A percentile compares a stretch with the other conserved stretches of the same genome.
Conservation (phyloP, 108 stramenopile species). For the Cyclotella kingstonii region DNA sequence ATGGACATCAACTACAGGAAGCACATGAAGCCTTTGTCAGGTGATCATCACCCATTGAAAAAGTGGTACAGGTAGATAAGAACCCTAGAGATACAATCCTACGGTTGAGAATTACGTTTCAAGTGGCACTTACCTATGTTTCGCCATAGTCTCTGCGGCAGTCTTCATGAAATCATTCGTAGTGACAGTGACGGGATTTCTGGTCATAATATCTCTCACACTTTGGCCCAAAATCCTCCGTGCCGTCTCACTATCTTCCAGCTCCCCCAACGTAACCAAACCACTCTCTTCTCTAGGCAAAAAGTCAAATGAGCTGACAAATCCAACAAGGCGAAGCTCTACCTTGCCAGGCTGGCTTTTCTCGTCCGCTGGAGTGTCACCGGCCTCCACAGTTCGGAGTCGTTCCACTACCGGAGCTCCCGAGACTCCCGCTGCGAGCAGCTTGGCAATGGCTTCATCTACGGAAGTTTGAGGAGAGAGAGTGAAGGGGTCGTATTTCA, state of each 20-base stretch:
- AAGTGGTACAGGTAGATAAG: neutral
- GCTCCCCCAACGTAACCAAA: slow-evolving; percentile 30
- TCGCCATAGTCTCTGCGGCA: slow-evolving; percentile 46
- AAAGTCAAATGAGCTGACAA: slow-evolving; percentile 45
- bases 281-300: slow-evolving; percentile 42
- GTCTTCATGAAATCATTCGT: slow-evolving; percentile 47
- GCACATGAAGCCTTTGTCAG: slow-evolving; percentile 17
- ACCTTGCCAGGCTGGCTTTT: slow-evolving; percentile 23
- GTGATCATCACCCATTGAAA: neutral
- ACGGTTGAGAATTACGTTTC: no score
- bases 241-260: slow-evolving; percentile 41
- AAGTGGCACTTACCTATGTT: slow-evolving; percentile 22
- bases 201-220: slow-evolving; percentile 40
- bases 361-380: neutral
- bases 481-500: slow-evolving; percentile 33
- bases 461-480: slow-evolving; percentile 35
- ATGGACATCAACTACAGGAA: slow-evolving; percentile 39
- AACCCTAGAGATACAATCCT: neutral
- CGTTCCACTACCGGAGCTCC: slow-evolving; percentile 44
- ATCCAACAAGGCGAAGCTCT: slow-evolving; percentile 32
- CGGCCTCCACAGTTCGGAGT: slow-evolving; percentile 19
- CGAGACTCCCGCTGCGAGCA: slow-evolving; percentile 37
- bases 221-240: slow-evolving; percentile 39
- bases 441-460: slow-evolving; percentile 38
- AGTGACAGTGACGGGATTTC: slow-evolving; percentile 27